A percentile compares a stretch with the other conserved stretches of the same genome.
Evolutionary conservation across 1,139 yeast species (phyloP).

Genomic region (Candida smagusa): DNA sequence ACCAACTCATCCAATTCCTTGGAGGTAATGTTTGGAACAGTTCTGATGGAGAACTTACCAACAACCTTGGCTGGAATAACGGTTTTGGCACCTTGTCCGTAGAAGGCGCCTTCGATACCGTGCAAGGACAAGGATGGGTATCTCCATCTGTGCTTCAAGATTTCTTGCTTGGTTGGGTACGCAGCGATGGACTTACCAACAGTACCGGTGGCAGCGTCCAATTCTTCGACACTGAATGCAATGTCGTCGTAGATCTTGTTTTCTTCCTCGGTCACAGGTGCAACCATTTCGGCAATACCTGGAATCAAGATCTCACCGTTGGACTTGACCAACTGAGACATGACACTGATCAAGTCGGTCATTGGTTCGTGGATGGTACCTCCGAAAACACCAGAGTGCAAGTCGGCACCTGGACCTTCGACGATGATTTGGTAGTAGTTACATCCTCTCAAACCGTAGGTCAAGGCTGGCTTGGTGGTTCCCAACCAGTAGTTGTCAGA

Average conservation of each 20-base stretch:
- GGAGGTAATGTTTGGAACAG: constrained; percentile 91
- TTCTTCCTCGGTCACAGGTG: constrained; percentile 83
- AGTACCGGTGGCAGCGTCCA: constrained; percentile 87
- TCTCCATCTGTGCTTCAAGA: constrained; percentile 98
- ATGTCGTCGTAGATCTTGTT: constrained; percentile 75
- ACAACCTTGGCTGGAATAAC: constrained; percentile 93
- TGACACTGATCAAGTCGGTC: constrained; percentile 81
- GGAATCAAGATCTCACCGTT: constrained; percentile 82
- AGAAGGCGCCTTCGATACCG: constrained; percentile 97
- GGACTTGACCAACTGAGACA: constrained; percentile 73
- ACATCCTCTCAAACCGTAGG: constrained; percentile 96
- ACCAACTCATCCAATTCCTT: constrained; percentile 77
- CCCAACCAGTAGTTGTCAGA: constrained; percentile 99
- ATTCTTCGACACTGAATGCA: constrained; percentile 80
- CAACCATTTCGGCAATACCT: constrained; percentile 91
- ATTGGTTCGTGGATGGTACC: constrained; percentile 97
- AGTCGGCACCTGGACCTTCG: constrained; percentile 93
- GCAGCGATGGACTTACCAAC: constrained; percentile 55
- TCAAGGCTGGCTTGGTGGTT: constrained; percentile 90
- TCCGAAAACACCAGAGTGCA: constrained; percentile 97
- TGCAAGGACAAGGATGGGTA: constrained; percentile 93
- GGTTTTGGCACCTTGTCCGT: constrained; percentile 93
- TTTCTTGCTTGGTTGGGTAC: constrained; percentile 72
- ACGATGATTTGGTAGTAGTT: constrained; percentile 83
- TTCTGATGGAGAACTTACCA: constrained; percentile 95